Evolutionary conservation across 768 basidiomycete genomes (phyloP), one percentile per base, ranked within the genome.

Genomic region (Flagelloscypha sp.): DNA sequence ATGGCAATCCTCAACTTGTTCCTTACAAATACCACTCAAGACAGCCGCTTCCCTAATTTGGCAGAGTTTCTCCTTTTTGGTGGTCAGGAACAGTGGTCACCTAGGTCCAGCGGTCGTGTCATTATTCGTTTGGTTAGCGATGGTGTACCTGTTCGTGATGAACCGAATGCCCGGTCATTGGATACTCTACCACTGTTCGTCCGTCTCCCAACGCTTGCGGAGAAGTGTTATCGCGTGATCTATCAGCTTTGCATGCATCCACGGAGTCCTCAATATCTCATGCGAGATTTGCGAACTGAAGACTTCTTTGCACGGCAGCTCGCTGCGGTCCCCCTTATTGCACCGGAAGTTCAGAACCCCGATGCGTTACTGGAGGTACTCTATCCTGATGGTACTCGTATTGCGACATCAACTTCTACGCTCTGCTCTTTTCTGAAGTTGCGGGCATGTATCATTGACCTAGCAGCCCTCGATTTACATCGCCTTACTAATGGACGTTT

Each of bases 271-370:
- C 77, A 80, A 23, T 76, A 79, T 37, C 79, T 77, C 4, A 80
- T 85, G 58, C 76, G 88, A 0, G 95, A 94, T 51, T 69, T 95
- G 22, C 79, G 86, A 23, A 87, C 85, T 2, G 85, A 94, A 54
- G 80, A 92, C 49, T 97, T 92, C 62, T 90, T 92, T 49, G 76
- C 76, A 3, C 73, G 84, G 2, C 92, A 95, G 50, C 70, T 94
- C n/a, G 71, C 77, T 5, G 74, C 68, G 8, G 67, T 93, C 19
- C 84, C 90, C 2, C 73, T 79, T 18, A 65, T 68, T 38, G 69
- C 72, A 0, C 79, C 85, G 0, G 55, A 67, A 18, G 60, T 62
- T 6, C 62, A 64, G 24, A 69, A 72, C 5, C 70, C 75, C 0
- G 64, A 59, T 35, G 65, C 62, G 30, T n/a, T n/a, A n/a, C 66